A percentile compares a stretch with the other conserved stretches of the same genome.
Conservation (phyloP, 805 yeast species). For the Candida nemodendra region DNA sequence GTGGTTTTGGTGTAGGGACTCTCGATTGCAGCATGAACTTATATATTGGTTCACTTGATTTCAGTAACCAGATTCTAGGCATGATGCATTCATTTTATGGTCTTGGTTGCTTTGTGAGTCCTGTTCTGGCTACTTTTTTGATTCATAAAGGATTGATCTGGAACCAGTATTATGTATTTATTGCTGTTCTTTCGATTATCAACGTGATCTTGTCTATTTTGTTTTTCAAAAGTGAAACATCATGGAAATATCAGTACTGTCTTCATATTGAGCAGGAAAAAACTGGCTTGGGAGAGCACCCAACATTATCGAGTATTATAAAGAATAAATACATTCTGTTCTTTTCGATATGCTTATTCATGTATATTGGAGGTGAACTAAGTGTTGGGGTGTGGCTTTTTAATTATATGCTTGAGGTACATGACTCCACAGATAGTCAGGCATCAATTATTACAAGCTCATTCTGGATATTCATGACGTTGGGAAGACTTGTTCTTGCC, state of each 20-base stretch:
- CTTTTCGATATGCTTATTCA: slow-evolving; percentile 42
- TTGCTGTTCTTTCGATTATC: slow-evolving; percentile 30
- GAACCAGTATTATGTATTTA: slow-evolving; percentile 44
- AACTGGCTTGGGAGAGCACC: slow-evolving; percentile 19
- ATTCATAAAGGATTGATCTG: slow-evolving; percentile 39
- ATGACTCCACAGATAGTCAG: slow-evolving; percentile 33
- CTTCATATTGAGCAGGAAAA: slow-evolving; percentile 11
- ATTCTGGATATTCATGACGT: slow-evolving; percentile 51
- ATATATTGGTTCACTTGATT: slow-evolving; percentile 47
- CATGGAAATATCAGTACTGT: slow-evolving; percentile 40
- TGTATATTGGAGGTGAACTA: slow-evolving; percentile 52
- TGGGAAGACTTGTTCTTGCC: slow-evolving; percentile 47
- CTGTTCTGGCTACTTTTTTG: slow-evolving; percentile 42
- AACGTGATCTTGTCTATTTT: slow-evolving; percentile 26
- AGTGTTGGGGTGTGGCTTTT: slow-evolving; percentile 55
- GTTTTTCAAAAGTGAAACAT: slow-evolving; percentile 43
- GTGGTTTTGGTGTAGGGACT: slow-evolving; percentile 58
- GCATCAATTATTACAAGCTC: slow-evolving; percentile 49
- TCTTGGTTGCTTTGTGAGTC: slow-evolving; percentile 52
- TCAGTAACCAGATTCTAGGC: slow-evolving; percentile 51
- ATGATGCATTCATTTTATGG: slow-evolving; percentile 54
- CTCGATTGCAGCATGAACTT: slow-evolving; percentile 56
- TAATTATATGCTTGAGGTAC: slow-evolving; percentile 44
- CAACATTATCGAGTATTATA: slow-evolving; percentile 24
- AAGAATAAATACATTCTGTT: slow-evolving; percentile 38